A percentile compares a stretch with the other conserved stretches of the same genome.
These are phyloP conservation scores for Phytophthora citrophthora DNA, from an alignment of 352 stramenopile species.

Conservation along the genomic window DNA sequence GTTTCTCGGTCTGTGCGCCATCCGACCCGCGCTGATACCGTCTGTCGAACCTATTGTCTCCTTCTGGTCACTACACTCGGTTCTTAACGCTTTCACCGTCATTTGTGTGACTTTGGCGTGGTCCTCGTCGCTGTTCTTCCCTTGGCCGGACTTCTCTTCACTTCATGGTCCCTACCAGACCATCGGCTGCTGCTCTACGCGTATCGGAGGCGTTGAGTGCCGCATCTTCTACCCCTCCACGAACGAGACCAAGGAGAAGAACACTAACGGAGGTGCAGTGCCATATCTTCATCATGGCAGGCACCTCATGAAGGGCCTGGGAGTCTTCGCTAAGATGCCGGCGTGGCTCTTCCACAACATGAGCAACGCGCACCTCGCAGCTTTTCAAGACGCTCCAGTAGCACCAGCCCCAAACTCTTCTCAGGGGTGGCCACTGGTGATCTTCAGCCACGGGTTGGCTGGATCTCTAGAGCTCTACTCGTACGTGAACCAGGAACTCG, in stretches of 20 bases:
- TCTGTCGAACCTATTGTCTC: constrained; percentile 8
- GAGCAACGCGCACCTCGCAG: constrained; percentile 52
- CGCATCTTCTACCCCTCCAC: constrained; percentile 72
- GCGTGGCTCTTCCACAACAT: constrained; percentile 64
- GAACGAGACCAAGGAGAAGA: not conserved
- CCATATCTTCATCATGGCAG: constrained; percentile 59
- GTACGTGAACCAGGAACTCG: constrained; percentile 65
- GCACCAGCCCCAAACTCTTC: constrained; percentile 15
- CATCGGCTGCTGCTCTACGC: constrained; percentile 48
- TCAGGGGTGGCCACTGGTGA: constrained; percentile 51
- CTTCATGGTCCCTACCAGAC: constrained; percentile 47
- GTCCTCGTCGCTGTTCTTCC: constrained; percentile 54
- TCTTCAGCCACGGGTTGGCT: constrained; percentile 72
- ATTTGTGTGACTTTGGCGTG: constrained; percentile 26
- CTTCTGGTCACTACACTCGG: constrained; percentile 3
- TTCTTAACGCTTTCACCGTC: constrained; percentile 8
- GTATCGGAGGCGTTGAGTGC: constrained; percentile 61
- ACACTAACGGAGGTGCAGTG: not conserved
- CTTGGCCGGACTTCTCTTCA: constrained; percentile 56
- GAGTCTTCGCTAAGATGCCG: constrained; percentile 54
- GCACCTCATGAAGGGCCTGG: constrained; percentile 58
- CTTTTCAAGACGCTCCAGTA: constrained; percentile 46
- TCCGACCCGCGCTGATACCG: not conserved
- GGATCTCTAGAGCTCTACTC: constrained; percentile 72
- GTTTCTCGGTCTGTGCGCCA: constrained; percentile 17